Percentiles rank a stretch among this genome's conserved stretches.
Evolutionary conservation across 2,329 filamentous ascomycete genomes (phyloP).

Genomic region (Fusarium sp.): DNA sequence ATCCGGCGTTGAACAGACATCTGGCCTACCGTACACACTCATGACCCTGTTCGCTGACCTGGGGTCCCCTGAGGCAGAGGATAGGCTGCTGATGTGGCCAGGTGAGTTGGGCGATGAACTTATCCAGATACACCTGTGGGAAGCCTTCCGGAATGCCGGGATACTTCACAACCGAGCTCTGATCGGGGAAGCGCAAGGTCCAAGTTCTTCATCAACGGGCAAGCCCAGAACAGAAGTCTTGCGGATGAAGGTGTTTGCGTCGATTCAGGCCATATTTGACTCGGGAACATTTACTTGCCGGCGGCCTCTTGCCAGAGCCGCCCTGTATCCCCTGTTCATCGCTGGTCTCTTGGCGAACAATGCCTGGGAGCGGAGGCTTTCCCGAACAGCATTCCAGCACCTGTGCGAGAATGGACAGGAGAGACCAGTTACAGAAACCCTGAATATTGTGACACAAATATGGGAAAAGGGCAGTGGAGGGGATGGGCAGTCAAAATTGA

Average conservation of each 20-base stretch:
- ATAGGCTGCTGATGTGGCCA: neutral
- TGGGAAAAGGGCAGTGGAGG: neutral
- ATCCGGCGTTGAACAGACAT: neutral
- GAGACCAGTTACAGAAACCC: slow-evolving; percentile 1
- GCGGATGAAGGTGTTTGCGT: neutral
- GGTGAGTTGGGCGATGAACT: neutral
- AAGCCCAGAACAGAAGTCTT: neutral
- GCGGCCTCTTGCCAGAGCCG: neutral
- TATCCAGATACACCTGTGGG: neutral
- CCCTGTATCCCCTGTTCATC: neutral
- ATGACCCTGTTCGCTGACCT: neutral
- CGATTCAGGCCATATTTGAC: neutral
- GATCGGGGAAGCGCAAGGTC: neutral
- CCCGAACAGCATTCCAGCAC: slow-evolving; percentile 6
- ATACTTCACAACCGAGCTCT: neutral
- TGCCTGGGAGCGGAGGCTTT: neutral
- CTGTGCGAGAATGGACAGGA: slow-evolving; percentile 6
- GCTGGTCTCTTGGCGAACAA: neutral
- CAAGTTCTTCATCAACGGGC: too few species aligned
- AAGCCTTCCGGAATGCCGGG: neutral
- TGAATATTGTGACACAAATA: neutral
- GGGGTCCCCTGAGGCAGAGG: neutral
- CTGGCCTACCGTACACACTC: neutral
- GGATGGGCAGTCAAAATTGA: neutral
- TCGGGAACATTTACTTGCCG: neutral